These are phyloP conservation scores for Termitomyces sp. DNA, from an alignment of 768 basidiomycete genomes.

Conservation along the genomic window DNA sequence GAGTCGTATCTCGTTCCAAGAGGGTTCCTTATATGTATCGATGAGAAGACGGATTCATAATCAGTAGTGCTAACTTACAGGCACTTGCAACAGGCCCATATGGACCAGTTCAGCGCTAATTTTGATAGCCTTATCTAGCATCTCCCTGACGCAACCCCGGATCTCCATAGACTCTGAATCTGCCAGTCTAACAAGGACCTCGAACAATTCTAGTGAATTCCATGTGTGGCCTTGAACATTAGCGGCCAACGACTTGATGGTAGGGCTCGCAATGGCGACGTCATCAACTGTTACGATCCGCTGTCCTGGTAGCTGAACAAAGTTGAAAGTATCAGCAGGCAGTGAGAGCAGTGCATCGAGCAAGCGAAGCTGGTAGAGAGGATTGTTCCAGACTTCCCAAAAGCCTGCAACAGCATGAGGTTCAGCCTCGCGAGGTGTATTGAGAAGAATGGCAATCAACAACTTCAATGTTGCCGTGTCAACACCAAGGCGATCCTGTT, in stretches of 20 bases:
- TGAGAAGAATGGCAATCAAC: conserved; percentile 80
- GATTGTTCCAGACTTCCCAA: conserved; percentile 83
- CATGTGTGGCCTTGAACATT: conserved; percentile 91
- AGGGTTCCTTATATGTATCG: conserved; percentile 47
- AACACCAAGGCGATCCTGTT: conserved; percentile 74
- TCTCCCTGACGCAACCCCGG: conserved; percentile 73
- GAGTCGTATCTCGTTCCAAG: conserved; percentile 84
- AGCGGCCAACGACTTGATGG: conserved; percentile 86
- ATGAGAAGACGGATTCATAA: conserved; percentile 3
- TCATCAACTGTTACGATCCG: conserved; percentile 87
- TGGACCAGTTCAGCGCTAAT: conserved; percentile 92
- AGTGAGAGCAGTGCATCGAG: conserved; percentile 86
- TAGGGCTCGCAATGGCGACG: conserved; percentile 76
- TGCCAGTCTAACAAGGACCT: conserved; percentile 77
- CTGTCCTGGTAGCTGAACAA: conserved; percentile 80
- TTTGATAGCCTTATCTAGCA: conserved; percentile 91
- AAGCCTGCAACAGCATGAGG: conserved; percentile 81
- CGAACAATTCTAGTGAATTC: conserved; percentile 91
- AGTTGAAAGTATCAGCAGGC: conserved; percentile 87
- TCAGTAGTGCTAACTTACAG: conserved; percentile 46
- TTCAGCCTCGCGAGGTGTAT: conserved; percentile 70
- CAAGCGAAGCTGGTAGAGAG: conserved; percentile 79
- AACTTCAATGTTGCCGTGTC: conserved; percentile 89
- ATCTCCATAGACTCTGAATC: conserved; percentile 69
- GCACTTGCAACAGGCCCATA: conserved; percentile 87